Evolutionary conservation across 2,329 filamentous ascomycete genomes (phyloP).

Genomic region (Raffaelea ambrosiae): DNA sequence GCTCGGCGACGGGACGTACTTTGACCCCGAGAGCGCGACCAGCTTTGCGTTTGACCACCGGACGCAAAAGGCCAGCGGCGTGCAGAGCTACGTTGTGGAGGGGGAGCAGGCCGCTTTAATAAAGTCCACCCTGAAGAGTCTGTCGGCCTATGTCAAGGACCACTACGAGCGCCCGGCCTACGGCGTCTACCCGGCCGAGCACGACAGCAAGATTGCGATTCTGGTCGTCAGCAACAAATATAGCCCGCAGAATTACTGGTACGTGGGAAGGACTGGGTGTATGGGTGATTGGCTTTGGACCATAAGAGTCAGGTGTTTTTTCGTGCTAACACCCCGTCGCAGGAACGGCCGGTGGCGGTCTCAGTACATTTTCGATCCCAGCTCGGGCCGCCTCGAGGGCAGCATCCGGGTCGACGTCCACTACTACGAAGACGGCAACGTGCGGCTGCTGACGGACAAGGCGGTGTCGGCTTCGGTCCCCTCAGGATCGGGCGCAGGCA

Average conservation of each 20-base stretch:
- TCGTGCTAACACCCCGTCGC: neutral
- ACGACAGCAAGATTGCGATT: slow-evolving; percentile 68
- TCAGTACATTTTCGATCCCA: slow-evolving; percentile 68
- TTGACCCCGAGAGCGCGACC: slow-evolving; percentile 77
- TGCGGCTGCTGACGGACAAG: slow-evolving; percentile 86
- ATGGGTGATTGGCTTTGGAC: no score
- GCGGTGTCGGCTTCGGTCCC: slow-evolving; percentile 54
- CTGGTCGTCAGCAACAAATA: slow-evolving; percentile 93
- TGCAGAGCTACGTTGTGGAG: slow-evolving; percentile 72
- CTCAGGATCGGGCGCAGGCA: slow-evolving; percentile 54
- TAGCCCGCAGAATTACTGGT: slow-evolving; percentile 97
- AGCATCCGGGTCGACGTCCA: slow-evolving; percentile 90
- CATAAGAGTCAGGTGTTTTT: no score
- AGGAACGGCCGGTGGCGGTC: slow-evolving; percentile 97
- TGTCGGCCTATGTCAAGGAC: slow-evolving; percentile 70
- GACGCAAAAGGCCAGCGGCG: slow-evolving; percentile 72
- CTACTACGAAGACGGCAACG: slow-evolving; percentile 99
- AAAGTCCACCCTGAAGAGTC: slow-evolving; percentile 72
- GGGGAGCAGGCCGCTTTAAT: slow-evolving; percentile 69
- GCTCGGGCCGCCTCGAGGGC: slow-evolving; percentile 62
- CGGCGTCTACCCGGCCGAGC: slow-evolving; percentile 73
- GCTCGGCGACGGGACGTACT: slow-evolving; percentile 75
- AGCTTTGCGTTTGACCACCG: slow-evolving; percentile 85
- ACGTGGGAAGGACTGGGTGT: no score
- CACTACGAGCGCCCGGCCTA: slow-evolving; percentile 79